Percentiles rank a stretch among this genome's conserved stretches.
Conservation (phyloP, 2,329 filamentous ascomycete species). For the Colletotrichum musae region DNA sequence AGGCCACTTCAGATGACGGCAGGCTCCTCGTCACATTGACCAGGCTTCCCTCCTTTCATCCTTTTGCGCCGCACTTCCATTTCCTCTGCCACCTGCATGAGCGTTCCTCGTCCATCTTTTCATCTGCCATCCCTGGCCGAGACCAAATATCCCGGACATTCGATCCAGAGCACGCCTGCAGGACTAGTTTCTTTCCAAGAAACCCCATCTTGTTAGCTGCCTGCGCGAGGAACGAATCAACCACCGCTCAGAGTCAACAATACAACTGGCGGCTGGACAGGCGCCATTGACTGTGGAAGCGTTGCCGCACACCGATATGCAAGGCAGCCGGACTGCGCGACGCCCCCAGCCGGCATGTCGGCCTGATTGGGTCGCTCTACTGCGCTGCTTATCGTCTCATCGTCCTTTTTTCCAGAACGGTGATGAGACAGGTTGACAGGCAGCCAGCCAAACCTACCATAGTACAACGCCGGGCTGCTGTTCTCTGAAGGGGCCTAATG, state of each 20-base stretch:
- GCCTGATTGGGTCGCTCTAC: conserved; percentile 1
- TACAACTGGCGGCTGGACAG: not conserved
- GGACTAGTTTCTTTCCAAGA: too few species aligned
- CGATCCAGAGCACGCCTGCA: not conserved
- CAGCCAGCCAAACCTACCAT: too few species aligned
- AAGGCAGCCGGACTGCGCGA: not conserved
- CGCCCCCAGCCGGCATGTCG: not conserved
- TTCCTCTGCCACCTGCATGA: not conserved
- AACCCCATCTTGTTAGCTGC: too few species aligned
- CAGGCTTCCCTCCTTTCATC: conserved; percentile 5
- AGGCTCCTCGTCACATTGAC: not conserved
- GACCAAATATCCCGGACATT: not conserved
- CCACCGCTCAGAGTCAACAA: too few species aligned
- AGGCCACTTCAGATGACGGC: conserved; percentile 18
- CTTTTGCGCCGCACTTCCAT: not conserved
- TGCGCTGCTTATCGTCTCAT: conserved; percentile 1
- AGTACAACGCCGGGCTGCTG: too few species aligned
- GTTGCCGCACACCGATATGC: not conserved
- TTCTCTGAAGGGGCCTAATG: not conserved
- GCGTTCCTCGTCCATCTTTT: not conserved
- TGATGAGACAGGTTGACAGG: not conserved
- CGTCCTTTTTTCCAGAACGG: not conserved
- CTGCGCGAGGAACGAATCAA: too few species aligned
- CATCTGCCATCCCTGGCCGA: not conserved
- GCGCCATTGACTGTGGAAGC: not conserved